phyloP scores from a whole-genome alignment of 2,329 filamentous ascomycete genomes.

The Sphaerostilbella broomeana region DNA sequence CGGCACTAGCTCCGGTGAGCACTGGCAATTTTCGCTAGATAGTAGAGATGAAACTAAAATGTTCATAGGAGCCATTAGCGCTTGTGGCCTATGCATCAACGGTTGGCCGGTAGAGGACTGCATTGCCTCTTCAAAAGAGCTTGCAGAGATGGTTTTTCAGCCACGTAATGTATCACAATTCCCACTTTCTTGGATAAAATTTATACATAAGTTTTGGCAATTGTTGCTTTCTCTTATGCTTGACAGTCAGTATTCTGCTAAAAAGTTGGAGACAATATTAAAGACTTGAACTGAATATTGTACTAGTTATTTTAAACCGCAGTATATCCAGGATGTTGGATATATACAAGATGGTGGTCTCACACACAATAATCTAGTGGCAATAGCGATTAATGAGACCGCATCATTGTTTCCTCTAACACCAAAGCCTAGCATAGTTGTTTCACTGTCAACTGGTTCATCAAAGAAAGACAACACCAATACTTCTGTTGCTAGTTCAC shows the following conservation, averaged over 20 bases:
- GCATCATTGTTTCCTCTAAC: slow-evolving; percentile 10
- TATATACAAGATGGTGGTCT: slow-evolving; percentile 18
- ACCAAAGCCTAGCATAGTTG: slow-evolving; percentile 17
- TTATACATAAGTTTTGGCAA: no score
- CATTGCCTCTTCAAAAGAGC: no score
- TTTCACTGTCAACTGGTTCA: slow-evolving; percentile 16
- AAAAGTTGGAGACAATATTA: no score
- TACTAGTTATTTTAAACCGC: slow-evolving; percentile 15
- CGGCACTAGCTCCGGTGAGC: slow-evolving; percentile 17
- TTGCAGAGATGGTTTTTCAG: no score
- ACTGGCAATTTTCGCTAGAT: not conserved
- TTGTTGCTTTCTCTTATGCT: slow-evolving; percentile 17
- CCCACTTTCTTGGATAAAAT: no score
- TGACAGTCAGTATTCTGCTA: no score
- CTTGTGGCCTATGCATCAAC: slow-evolving; percentile 9
- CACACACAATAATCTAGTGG: slow-evolving; percentile 18
- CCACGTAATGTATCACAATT: no score
- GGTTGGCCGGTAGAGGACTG: no score
- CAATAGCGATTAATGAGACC: slow-evolving; percentile 16
- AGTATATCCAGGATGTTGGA: slow-evolving; percentile 11
- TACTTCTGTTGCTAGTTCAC: slow-evolving; percentile 9
- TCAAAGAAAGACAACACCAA: no score
- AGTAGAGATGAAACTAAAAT: slow-evolving; percentile 14
- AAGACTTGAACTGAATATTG: no score
- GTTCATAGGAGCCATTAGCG: slow-evolving; percentile 4